Evolutionary conservation across 2,329 filamentous ascomycete species (phyloP).

Genomic region (Hymenoscyphus fructigenus): DNA sequence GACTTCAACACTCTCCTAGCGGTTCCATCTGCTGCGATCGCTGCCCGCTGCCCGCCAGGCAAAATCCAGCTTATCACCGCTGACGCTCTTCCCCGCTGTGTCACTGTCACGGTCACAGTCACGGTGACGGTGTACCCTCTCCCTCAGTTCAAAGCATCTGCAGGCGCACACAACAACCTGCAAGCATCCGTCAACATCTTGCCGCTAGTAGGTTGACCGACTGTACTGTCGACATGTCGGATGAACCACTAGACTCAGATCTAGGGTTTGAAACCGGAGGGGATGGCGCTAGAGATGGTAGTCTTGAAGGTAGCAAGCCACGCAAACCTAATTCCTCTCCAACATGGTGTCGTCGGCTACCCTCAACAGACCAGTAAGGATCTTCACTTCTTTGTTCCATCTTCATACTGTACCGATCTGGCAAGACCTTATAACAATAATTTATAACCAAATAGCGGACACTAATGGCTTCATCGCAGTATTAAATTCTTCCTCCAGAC

Average conservation of each 20-base stretch:
- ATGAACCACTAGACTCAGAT: neutral
- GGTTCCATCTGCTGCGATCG: neutral
- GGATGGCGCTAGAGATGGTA: neutral
- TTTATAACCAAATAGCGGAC: neutral
- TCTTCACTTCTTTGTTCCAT: neutral
- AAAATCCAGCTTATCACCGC: too few species aligned
- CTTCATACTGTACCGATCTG: neutral
- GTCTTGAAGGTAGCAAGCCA: neutral
- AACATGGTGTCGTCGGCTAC: neutral
- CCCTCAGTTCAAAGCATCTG: neutral
- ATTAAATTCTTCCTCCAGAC: constrained; percentile 5
- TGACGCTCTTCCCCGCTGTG: neutral
- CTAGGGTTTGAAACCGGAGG: neutral
- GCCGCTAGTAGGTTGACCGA: neutral
- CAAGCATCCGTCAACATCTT: neutral
- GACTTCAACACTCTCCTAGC: neutral
- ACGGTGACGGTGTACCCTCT: neutral
- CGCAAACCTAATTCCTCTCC: neutral
- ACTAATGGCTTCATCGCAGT: neutral
- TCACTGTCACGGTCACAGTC: too few species aligned
- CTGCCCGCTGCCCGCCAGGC: neutral
- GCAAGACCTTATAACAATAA: neutral
- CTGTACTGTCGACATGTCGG: neutral
- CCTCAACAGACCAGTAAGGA: neutral
- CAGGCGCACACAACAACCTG: neutral